Base-by-base conservation (phyloP, 2,329 filamentous ascomycete species). In the Fusarium haematococcum region DNA sequence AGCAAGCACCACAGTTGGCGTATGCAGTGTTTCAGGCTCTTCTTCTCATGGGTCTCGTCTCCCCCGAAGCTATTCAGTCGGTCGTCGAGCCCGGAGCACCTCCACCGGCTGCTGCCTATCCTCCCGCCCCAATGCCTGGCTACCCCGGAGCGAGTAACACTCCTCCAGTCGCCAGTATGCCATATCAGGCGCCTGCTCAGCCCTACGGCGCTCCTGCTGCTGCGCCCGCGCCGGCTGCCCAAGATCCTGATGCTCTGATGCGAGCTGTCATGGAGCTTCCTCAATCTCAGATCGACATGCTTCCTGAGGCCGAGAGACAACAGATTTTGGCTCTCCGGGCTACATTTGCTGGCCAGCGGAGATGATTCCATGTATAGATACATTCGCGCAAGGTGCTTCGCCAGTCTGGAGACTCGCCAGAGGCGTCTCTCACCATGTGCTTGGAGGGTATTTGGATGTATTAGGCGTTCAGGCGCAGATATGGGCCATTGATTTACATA, bases 1-100 rank as follows among this genome's bases (percentile, higher is more conserved):
- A 93, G 71, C 93, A 96, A 85, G 95, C 95, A 2, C 97, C 97
- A 0, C 97, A 99, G 84, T 91, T 99, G 52, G 91, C 94, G 6
- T 98, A 97, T 79, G 97, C 97, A 67, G 93, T 98, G 75, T 98
- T 98, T 85, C 96, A 98, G 84, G 94, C 95, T 27, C 89, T 98
- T 11, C 90, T 98, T 3, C 90, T 98, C 41, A 97, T 98, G 90
- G 95, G 95, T 54, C 91, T 98, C 11, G 95, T 98, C 65, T 96
- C 97, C 67, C 93, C 94, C 16, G 92, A 92, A 77, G 92, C 95
- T 4, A 91, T 98, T 64, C 90, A 92, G 72, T 92, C 93, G 6
- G 94, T 98, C 33, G 89, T 98, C 63, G 94, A 97, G 79, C 84
- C 86, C 6, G 73, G 87, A 85, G 81, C 85, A 82, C 73, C 84